phyloP scores from a whole-genome alignment of 495 filamentous ascomycete genomes.

The Lasiosphaeria miniovina region DNA sequence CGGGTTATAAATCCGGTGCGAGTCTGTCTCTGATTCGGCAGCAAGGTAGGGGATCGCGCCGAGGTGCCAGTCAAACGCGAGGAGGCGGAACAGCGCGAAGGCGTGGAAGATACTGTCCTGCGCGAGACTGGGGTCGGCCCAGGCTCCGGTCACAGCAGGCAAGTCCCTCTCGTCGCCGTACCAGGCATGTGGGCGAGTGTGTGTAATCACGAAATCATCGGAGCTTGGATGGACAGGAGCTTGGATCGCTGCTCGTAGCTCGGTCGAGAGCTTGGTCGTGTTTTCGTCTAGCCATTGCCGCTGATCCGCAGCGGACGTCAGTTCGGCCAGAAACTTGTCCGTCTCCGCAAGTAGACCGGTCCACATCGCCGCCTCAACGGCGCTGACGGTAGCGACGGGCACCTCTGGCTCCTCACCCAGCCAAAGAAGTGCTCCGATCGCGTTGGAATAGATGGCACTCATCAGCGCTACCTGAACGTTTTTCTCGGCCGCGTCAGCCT shows the following conservation, averaged over 20 bases:
- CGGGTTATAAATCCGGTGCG: not conserved
- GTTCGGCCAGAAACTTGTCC: not conserved
- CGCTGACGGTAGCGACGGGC: not conserved
- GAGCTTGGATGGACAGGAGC: not conserved
- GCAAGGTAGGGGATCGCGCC: conserved; percentile 1
- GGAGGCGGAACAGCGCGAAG: conserved; percentile 11
- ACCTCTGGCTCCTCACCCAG: conserved; percentile 13
- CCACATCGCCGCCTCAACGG: not conserved
- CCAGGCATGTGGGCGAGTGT: not conserved
- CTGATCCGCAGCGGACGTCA: not conserved
- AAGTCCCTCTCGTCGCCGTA: not conserved
- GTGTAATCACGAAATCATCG: not conserved
- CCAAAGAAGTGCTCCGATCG: not conserved
- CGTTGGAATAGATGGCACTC: conserved; percentile 32
- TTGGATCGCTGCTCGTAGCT: not conserved
- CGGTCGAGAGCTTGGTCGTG: not conserved
- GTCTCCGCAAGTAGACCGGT: not conserved
- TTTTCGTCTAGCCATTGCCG: not conserved
- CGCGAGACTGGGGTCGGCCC: not conserved
- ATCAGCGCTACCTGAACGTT: conserved; percentile 34
- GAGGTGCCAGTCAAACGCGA: conserved; percentile 4
- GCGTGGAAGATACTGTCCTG: conserved; percentile 12
- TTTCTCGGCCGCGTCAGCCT: conserved; percentile 30
- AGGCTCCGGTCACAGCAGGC: conserved; percentile 5
- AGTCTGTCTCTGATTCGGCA: not conserved